These are phyloP conservation scores for Apiospora aurea DNA, from an alignment of 2,329 filamentous ascomycete genomes.

Conservation along the genomic window DNA sequence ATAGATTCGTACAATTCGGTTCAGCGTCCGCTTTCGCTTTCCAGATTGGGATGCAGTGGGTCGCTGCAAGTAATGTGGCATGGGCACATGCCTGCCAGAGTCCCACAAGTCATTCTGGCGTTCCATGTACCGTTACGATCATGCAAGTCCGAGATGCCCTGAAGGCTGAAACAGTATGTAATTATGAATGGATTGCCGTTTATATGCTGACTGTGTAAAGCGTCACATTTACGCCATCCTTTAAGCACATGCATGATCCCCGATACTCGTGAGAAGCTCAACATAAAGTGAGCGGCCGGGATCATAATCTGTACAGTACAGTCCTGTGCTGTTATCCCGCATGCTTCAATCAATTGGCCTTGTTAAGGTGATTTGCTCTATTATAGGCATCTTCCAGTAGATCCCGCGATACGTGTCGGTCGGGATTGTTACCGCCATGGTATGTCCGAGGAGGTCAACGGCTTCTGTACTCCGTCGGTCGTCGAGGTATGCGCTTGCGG, in stretches of 20 bases:
- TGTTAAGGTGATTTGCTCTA: not conserved
- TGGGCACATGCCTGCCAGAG: not conserved
- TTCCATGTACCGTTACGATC: constrained; percentile 7
- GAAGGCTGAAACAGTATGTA: constrained; percentile 2
- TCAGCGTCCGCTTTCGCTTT: constrained; percentile 12
- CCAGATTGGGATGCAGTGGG: not conserved
- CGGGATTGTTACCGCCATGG: not conserved
- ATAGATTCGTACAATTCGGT: constrained; percentile 4
- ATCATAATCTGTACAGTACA: not conserved
- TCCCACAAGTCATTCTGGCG: not conserved
- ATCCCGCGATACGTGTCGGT: not conserved
- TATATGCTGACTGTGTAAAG: not conserved
- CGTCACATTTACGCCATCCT: not conserved
- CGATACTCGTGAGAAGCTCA: not conserved
- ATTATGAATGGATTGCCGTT: not conserved
- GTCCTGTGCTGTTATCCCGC: not conserved
- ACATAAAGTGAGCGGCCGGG: constrained; percentile 11
- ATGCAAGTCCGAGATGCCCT: constrained; percentile 1
- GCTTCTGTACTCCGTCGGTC: not conserved
- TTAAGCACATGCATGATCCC: not conserved
- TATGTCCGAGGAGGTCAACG: constrained; percentile 10
- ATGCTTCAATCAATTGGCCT: not conserved
- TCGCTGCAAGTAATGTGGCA: constrained; percentile 1
- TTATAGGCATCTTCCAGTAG: not conserved
- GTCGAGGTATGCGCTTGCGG: not conserved